phyloP scores from a whole-genome alignment of 225 moss, liverwort and hornwort genomes.

The Anthoceros angustus region DNA sequence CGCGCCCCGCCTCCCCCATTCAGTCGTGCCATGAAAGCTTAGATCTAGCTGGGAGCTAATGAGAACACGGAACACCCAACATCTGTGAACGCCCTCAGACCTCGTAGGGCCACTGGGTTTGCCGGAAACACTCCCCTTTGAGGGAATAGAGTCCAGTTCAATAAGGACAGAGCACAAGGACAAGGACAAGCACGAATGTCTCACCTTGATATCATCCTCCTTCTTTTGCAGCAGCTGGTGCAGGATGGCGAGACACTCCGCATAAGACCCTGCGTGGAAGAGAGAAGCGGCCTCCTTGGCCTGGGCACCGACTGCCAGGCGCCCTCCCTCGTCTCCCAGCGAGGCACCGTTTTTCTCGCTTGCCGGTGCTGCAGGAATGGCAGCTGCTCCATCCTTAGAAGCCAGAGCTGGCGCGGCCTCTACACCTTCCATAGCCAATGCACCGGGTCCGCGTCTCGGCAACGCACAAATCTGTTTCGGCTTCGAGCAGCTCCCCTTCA shows the following conservation, averaged over 20 bases:
- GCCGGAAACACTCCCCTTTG: no score
- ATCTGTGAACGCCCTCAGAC: no score
- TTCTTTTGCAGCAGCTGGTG: slow-evolving; percentile 79
- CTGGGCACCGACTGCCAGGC: slow-evolving; percentile 35
- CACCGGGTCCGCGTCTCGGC: not conserved
- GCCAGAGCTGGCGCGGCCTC: not conserved
- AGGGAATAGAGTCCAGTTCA: no score
- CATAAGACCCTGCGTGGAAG: slow-evolving; percentile 64
- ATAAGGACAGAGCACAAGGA: not conserved
- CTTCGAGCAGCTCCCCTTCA: no score
- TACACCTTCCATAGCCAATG: not conserved
- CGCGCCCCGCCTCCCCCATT: no score
- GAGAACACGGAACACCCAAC: no score
- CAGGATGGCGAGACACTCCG: slow-evolving; percentile 63
- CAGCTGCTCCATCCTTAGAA: not conserved
- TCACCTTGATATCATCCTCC: slow-evolving; percentile 78
- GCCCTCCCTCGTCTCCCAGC: not conserved
- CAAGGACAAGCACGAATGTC: no score
- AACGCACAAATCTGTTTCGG: not conserved
- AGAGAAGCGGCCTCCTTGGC: slow-evolving; percentile 88
- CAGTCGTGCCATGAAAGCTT: no score
- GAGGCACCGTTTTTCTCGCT: not conserved
- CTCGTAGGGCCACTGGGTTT: no score
- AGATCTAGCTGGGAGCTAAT: no score
- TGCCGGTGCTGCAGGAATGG: not conserved